Percentiles rank a stretch among this genome's conserved stretches.
phyloP scores from a whole-genome alignment of 192 early-diverging fungal genomes.

The Podila epigama region DNA sequence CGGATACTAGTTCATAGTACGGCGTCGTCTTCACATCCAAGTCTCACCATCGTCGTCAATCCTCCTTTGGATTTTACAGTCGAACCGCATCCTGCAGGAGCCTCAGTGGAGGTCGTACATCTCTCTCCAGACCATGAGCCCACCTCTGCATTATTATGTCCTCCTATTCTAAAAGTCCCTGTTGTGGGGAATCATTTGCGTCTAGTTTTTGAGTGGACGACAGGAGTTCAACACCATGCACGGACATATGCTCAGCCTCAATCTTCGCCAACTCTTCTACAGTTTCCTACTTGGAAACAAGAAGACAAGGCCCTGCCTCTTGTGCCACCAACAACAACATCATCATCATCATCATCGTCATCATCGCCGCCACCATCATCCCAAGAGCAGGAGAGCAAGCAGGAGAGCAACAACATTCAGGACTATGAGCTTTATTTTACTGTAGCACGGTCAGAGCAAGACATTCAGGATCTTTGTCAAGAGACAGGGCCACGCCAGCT shows the following conservation, averaged over 20 bases:
- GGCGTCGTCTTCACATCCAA: not conserved
- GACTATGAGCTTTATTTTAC: slow-evolving; percentile 28
- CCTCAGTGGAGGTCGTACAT: not conserved
- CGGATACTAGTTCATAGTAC: not conserved
- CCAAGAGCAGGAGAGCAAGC: not conserved
- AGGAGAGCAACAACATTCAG: not conserved
- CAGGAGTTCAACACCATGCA: not conserved
- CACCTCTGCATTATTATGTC: not conserved
- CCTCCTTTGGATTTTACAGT: not conserved
- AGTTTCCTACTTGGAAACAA: no score
- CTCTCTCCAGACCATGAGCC: no score
- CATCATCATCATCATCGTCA: not conserved
- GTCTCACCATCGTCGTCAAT: not conserved
- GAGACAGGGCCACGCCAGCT: slow-evolving; percentile 19
- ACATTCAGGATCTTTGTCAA: slow-evolving; percentile 11
- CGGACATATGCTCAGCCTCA: not conserved
- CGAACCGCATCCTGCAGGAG: not conserved
- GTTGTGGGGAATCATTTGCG: not conserved
- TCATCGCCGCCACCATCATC: not conserved
- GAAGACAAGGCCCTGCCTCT: not conserved
- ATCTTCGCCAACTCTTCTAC: not conserved
- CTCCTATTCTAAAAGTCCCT: not conserved
- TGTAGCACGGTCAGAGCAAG: slow-evolving; percentile 21
- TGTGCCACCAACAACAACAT: not conserved
- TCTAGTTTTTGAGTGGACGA: not conserved